Evolutionary conservation across 163 green algal genomes (phyloP).

Genomic region (Scenedesmus sp.): DNA sequence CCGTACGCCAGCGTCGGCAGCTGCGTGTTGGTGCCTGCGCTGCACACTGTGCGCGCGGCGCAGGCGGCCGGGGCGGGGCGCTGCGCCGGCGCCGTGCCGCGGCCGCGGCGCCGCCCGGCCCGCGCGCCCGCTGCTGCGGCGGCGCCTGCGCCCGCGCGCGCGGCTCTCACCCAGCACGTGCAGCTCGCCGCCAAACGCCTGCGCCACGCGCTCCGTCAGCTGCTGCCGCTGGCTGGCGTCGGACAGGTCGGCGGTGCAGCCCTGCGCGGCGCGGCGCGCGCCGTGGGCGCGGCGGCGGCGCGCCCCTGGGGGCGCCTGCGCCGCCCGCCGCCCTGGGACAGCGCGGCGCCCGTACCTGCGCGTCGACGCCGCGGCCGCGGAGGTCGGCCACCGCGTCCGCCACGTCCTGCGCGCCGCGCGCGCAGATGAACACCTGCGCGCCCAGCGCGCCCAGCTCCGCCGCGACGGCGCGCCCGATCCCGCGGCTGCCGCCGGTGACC

Average conservation of each 20-base stretch:
- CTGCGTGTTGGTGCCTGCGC: slow-evolving; percentile 94
- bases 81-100: not conserved
- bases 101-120: not conserved
- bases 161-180: slow-evolving; percentile 52
- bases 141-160: not conserved
- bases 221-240: slow-evolving; percentile 44
- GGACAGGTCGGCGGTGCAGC: slow-evolving; percentile 63
- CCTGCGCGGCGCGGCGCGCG: not conserved
- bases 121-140: not conserved
- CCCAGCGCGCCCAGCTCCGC: slow-evolving; percentile 36
- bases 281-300: too few relatives aligned
- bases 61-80: not conserved
- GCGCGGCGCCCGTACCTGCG: slow-evolving; percentile 5
- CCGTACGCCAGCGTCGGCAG: slow-evolving; percentile 79
- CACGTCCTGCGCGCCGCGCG: slow-evolving; percentile 12
- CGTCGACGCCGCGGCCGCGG: not conserved
- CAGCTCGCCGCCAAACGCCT: slow-evolving; percentile 69
- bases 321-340: too few relatives aligned
- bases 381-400: not conserved
- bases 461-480: slow-evolving; percentile 42
- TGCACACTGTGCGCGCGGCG: slow-evolving; percentile 74
- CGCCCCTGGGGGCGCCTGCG: too few relatives aligned
- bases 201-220: slow-evolving; percentile 57
- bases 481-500: slow-evolving; percentile 38
- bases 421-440: slow-evolving; percentile 36